Evolutionary conservation across 345 rosid species (phyloP), one percentile per base, ranked within the genome.

Genomic region (Barbarea vulgaris): DNA sequence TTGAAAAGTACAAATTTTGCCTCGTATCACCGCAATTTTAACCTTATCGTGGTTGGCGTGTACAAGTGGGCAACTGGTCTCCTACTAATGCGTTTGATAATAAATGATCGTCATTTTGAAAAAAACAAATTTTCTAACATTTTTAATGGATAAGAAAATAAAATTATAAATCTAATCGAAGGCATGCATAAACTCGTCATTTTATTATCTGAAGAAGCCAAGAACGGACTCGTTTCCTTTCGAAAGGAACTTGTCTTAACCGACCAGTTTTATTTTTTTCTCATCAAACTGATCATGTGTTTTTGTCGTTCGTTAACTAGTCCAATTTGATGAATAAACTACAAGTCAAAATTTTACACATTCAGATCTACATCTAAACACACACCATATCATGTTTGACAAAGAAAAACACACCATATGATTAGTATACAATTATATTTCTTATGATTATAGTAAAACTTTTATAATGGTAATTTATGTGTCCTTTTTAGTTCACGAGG

Each of bases 11-110:
- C n/a, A 52, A 51, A 61, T 3, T 9, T 50, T 31, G 80, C 64
- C 59, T 62, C 18, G 37, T 37, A 62, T 52, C 11, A 22, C 44
- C 19, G 7, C 53, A 21, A 54, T 7, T 22, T 64, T 47, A 70
- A 77, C 72, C 77, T 56, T 55, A 46, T 46, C 64, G 64, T 70
- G 72, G 67, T 57, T 77, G 55, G 77, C 81, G 77, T 71, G 63
- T 77, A 56, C 81, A 58, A 71, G 77, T 64, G 77, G 81, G 76
- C 67, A 77, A 65, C 62, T 77, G 63, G 81, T 77, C 68, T 77
- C 77, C 72, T 57, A 39, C 60, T 50, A 64, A 57, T 77, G 76
- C 77, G 73, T 55, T 65, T 77, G 52, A 9, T 57, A 57, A 77
- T 71, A 71, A 77, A 77, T 77, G 73, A 46, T 47, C 14, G 47